Evolutionary conservation across 2,329 filamentous ascomycete genomes (phyloP).

Genomic region (Rhexocercosporidium sp.): DNA sequence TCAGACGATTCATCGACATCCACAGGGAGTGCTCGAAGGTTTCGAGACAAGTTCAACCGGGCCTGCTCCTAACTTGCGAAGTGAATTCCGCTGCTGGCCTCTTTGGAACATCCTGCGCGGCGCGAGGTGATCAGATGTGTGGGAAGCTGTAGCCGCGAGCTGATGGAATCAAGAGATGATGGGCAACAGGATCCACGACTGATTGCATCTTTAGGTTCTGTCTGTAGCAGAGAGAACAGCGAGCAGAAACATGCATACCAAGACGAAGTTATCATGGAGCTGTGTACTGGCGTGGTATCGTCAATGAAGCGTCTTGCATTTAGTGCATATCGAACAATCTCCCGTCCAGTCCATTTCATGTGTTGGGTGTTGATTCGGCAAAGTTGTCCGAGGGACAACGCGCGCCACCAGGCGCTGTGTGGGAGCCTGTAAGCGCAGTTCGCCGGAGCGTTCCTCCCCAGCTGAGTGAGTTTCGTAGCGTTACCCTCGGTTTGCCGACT

Average conservation of each 20-base stretch:
- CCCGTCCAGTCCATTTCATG: neutral
- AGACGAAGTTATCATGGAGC: neutral
- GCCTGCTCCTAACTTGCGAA: neutral
- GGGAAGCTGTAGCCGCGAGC: neutral
- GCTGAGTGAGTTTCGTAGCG: constrained; percentile 5
- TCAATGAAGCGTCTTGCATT: neutral
- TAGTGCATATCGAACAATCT: constrained; percentile 8
- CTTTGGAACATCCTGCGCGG: constrained; percentile 2
- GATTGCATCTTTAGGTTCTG: neutral
- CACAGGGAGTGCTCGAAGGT: neutral
- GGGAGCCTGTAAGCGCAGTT: constrained; percentile 1
- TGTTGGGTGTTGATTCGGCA: neutral
- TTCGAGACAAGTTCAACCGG: neutral
- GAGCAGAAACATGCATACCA: neutral
- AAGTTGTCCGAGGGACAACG: constrained; percentile 8
- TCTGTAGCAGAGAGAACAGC: neutral
- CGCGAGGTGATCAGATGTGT: constrained; percentile 3
- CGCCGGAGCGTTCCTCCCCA: neutral
- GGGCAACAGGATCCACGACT: neutral
- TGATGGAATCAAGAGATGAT: constrained; percentile 6
- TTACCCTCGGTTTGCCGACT: constrained; percentile 1
- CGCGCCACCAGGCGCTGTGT: neutral
- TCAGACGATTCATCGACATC: neutral
- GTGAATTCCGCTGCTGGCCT: neutral
- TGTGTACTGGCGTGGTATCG: neutral